Base-by-base conservation (phyloP, 768 basidiomycete species). In the Suillus variegatus region DNA sequence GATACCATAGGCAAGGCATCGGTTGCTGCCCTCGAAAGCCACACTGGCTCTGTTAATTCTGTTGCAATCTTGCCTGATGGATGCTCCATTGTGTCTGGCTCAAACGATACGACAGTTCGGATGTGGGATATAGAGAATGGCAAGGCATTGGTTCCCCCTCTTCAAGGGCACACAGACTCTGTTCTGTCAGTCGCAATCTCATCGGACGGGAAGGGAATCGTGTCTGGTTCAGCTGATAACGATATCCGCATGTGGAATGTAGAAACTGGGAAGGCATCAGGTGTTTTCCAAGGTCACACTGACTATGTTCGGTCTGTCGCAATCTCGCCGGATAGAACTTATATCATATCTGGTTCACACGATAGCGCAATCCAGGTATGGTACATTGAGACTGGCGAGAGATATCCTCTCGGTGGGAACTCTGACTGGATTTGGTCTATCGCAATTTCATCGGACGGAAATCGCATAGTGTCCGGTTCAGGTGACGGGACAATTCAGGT, bases 171-270 rank as follows among this genome's bases (percentile, higher is more conserved):
- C n/a, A 13, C n/a, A 6, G 12, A 1, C 4, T n/a, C 5, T 12
- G 47, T 22, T 47, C 12, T 4, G 5, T 47, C 47, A 13, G n/a
- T 55, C 1, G 51, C 40, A 32, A 32, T 63, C 7, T 63, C 32
- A 0, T 4, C 18, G 4, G 54, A 63, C 5, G 32, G 62, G 8
- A 28, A 6, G 4, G 3, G 44, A 10, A 44, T 69, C 16, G 63
- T 65, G 22, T 68, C 67, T 25, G 63, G 57, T 54, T 68, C 68
- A n/a, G 41, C 6, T 2, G 68, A 69, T 4, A 35, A 25, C 22
- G 13, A 12, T 22, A 22, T 22, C 20, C 22, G 8, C 9, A 10
- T 46, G 44, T 46, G 44, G 44, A 10, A 46, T 46, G 20, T 3
- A 10, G 20, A n/a, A 4, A 46, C 44, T 20, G 20, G 44, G 1